phyloP scores from a whole-genome alignment of 2,329 filamentous ascomycete genomes.

The Pseudopyricularia javanii region DNA sequence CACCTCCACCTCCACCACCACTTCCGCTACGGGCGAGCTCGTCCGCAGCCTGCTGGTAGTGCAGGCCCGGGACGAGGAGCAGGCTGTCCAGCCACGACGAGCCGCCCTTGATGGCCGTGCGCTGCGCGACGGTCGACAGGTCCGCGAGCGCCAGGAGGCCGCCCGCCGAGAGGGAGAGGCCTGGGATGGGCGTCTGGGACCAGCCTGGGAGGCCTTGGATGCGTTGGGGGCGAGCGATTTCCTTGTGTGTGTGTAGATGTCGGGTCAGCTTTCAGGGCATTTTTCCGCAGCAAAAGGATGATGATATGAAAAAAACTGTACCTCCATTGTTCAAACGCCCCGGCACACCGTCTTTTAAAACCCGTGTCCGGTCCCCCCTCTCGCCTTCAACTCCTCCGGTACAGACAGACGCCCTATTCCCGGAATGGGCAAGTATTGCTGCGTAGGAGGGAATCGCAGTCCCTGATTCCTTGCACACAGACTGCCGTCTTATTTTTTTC shows the following conservation, averaged over 20 bases:
- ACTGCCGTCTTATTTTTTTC: too few species aligned
- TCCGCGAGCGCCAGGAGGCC: constrained; percentile 49
- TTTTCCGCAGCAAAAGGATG: neutral
- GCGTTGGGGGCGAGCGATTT: neutral
- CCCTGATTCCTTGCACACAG: too few species aligned
- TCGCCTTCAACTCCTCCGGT: too few species aligned
- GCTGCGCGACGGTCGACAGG: constrained; percentile 39
- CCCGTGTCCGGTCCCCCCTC: too few species aligned
- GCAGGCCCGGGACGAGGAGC: constrained; percentile 46
- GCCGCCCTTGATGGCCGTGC: constrained; percentile 43
- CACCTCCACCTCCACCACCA: constrained; percentile 4
- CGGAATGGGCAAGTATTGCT: too few species aligned
- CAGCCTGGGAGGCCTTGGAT: constrained; percentile 24
- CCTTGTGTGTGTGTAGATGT: neutral
- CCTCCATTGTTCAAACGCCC: too few species aligned
- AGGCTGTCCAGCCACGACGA: constrained; percentile 43
- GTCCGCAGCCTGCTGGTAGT: constrained; percentile 46
- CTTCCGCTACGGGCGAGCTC: constrained; percentile 30
- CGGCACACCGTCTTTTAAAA: too few species aligned
- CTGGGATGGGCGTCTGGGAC: constrained; percentile 30
- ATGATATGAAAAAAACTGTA: too few species aligned
- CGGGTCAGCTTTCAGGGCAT: neutral
- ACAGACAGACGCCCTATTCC: too few species aligned
- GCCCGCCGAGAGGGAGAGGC: constrained; percentile 32
- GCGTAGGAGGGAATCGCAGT: too few species aligned